Percentiles rank a stretch among this genome's conserved stretches.
Conservation (phyloP, 2,329 filamentous ascomycete species). For the Alternaria consortialis region DNA sequence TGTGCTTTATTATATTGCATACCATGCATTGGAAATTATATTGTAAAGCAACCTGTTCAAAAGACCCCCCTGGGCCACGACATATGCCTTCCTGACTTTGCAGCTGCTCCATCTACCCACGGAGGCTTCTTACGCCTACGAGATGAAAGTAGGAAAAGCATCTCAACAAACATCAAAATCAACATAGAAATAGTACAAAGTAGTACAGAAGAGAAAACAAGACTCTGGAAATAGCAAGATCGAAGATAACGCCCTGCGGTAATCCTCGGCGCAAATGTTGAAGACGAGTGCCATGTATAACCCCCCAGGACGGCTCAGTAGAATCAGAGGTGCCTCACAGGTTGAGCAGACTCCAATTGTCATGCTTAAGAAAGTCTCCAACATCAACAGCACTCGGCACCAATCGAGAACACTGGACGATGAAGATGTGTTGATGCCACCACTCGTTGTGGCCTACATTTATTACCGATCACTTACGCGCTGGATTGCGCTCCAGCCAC, state of each 20-base stretch:
- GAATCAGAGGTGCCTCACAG: not conserved
- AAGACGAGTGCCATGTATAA: not conserved
- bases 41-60: conserved; percentile 2
- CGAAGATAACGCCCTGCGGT: not conserved
- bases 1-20: not conserved
- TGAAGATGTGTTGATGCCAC: not conserved
- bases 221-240: conserved; percentile 5
- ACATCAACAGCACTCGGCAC: not conserved
- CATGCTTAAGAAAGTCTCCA: not conserved
- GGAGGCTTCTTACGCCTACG: conserved; percentile 10
- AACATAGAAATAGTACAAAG: conserved; percentile 7
- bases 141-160: not conserved
- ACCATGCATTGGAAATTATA: not conserved
- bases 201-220: conserved; percentile 5
- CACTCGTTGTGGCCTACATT: not conserved
- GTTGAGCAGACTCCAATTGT: not conserved
- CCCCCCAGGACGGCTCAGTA: not conserved
- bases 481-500: conserved; percentile 57
- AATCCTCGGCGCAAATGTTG: not conserved
- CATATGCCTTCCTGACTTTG: conserved; percentile 10
- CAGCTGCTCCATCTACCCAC: conserved; percentile 18
- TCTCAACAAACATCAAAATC: conserved; percentile 1
- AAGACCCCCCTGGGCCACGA: not conserved
- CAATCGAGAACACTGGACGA: not conserved
- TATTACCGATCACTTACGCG: not conserved